A percentile compares a stretch with the other conserved stretches of the same genome.
phyloP scores from a whole-genome alignment of 1,139 yeast species.

The Schwanniomyces etchellsii region DNA sequence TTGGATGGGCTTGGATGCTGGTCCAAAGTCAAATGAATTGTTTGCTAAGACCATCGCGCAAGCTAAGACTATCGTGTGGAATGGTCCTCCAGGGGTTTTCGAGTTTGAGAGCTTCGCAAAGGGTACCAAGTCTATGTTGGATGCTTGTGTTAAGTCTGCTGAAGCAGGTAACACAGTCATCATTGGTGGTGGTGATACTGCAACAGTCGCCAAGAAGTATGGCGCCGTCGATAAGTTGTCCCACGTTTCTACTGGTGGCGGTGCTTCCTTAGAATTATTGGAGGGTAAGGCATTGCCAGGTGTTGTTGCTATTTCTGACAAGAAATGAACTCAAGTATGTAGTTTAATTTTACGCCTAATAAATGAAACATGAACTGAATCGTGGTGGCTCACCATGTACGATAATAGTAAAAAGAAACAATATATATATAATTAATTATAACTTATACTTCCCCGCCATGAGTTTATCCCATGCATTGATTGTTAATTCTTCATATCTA shows the following conservation, averaged over 20 bases:
- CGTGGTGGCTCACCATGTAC: too few relatives aligned
- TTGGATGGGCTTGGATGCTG: slow-evolving; percentile 94
- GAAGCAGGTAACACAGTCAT: slow-evolving; percentile 89
- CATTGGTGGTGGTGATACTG: slow-evolving; percentile 99
- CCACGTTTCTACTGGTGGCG: slow-evolving; percentile 98
- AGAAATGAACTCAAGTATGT: slow-evolving; percentile 31
- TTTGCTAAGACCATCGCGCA: slow-evolving; percentile 75
- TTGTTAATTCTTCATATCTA: slow-evolving; percentile 52
- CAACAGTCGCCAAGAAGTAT: slow-evolving; percentile 96
- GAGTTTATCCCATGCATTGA: slow-evolving; percentile 56
- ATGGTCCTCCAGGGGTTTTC: slow-evolving; percentile 99
- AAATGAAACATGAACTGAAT: not conserved
- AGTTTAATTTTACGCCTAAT: too few relatives aligned
- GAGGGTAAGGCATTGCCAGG: slow-evolving; percentile 98
- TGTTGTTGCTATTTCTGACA: slow-evolving; percentile 82
- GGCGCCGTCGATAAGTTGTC: slow-evolving; percentile 93
- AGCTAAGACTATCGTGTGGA: slow-evolving; percentile 98
- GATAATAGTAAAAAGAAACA: too few relatives aligned
- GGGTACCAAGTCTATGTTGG: slow-evolving; percentile 87
- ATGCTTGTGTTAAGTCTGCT: slow-evolving; percentile 80
- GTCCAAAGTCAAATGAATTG: slow-evolving; percentile 76
- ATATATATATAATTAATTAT: slow-evolving; percentile 12
- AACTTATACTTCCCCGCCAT: slow-evolving; percentile 35
- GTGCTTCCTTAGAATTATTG: slow-evolving; percentile 95
- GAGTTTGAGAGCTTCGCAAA: slow-evolving; percentile 86